Percentiles rank a stretch among this genome's conserved stretches.
These are phyloP conservation scores for Colletotrichum ledebouriae DNA, from an alignment of 2,329 filamentous ascomycete species.

Conservation along the genomic window DNA sequence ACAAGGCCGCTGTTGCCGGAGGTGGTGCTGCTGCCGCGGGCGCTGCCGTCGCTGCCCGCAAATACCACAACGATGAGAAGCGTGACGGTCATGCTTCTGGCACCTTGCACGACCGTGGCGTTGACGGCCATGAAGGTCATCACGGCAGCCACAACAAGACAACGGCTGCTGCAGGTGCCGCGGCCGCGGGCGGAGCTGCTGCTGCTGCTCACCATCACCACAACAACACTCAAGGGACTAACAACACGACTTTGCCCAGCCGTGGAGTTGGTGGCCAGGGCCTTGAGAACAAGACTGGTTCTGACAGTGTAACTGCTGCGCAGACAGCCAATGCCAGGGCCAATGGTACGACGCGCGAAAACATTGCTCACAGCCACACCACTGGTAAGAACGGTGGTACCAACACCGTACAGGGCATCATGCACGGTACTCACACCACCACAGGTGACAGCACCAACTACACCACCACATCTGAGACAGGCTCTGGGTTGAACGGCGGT, in stretches of 20 bases:
- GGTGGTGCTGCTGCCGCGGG: conserved; percentile 4
- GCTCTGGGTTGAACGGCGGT: not conserved
- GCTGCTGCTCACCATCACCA: conserved; percentile 15
- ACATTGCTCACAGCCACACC: conserved; percentile 10
- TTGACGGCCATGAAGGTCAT: not conserved
- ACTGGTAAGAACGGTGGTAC: conserved; percentile 12
- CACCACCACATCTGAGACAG: conserved; percentile 1
- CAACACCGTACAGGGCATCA: conserved; percentile 23
- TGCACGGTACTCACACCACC: conserved; percentile 31
- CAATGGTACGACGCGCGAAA: not conserved
- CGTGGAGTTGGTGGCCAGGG: not conserved
- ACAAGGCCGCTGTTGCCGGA: not conserved
- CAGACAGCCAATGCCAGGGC: conserved; percentile 15
- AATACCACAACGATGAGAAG: conserved; percentile 17
- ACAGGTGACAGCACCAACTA: conserved; percentile 11
- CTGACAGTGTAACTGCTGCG: conserved; percentile 11
- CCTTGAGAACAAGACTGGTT: not conserved
- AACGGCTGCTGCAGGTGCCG: conserved; percentile 8
- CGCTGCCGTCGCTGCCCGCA: conserved; percentile 7
- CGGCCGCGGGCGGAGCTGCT: not conserved
- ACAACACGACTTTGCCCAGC: not conserved
- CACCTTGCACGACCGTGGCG: not conserved
- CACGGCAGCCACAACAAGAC: conserved; percentile 10
- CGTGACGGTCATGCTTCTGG: not conserved
- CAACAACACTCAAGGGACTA: not conserved